These are phyloP conservation scores for Hypoxylon sp. DNA, from an alignment of 2,329 filamentous ascomycete genomes.

Conservation along the genomic window DNA sequence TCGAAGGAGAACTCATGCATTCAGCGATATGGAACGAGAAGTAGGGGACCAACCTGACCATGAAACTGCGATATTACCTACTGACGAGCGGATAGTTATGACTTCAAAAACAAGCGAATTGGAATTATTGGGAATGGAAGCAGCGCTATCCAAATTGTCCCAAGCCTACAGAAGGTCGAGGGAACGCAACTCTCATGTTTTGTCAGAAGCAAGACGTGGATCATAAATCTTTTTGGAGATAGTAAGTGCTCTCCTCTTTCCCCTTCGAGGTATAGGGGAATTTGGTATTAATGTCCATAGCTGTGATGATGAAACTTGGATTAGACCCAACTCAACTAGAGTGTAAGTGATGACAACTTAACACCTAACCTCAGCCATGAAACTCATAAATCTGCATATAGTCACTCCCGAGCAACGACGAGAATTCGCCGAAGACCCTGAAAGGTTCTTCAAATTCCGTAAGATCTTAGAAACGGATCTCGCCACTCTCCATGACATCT, in stretches of 20 bases:
- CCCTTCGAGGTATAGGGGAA: neutral
- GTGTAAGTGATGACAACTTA: slow-evolving; percentile 52
- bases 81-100: slow-evolving; percentile 54
- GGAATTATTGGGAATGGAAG: slow-evolving; percentile 67
- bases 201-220: slow-evolving; percentile 65
- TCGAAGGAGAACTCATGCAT: slow-evolving; percentile 61
- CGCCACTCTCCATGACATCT: slow-evolving; percentile 59
- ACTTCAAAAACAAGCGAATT: slow-evolving; percentile 62
- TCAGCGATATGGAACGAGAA: slow-evolving; percentile 60
- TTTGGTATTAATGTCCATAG: slow-evolving; percentile 35
- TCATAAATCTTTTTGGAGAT: slow-evolving; percentile 62
- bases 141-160: slow-evolving; percentile 67
- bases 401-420: slow-evolving; percentile 57
- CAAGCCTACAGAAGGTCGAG: slow-evolving; percentile 60
- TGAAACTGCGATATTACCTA: slow-evolving; percentile 4
- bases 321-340: slow-evolving; percentile 55
- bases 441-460: slow-evolving; percentile 57
- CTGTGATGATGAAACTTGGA: slow-evolving; percentile 58
- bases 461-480: slow-evolving; percentile 60
- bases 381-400: slow-evolving; percentile 32
- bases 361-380: neutral
- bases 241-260: slow-evolving; percentile 31
- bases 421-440: slow-evolving; percentile 55
- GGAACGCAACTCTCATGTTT: slow-evolving; percentile 60
- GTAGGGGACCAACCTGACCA: slow-evolving; percentile 42